These are phyloP conservation scores for Coccinonectria pachysandricola DNA, from an alignment of 2,329 filamentous ascomycete genomes.

Conservation along the genomic window DNA sequence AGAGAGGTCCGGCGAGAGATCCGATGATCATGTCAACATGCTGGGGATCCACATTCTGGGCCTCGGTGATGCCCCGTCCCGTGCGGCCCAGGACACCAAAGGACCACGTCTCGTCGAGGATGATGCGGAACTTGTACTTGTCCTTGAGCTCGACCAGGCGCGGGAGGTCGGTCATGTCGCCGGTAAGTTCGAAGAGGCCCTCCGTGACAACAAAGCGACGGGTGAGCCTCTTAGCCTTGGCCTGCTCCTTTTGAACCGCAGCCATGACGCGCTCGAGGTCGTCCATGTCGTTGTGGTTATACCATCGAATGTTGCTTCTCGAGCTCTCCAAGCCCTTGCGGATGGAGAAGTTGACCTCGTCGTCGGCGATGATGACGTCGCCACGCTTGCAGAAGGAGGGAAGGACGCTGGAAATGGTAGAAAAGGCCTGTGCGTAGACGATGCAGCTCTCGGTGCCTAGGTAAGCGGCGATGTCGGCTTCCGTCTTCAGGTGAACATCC, in stretches of 20 bases:
- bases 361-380: conserved; percentile 93
- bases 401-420: conserved; percentile 92
- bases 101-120: conserved; percentile 95
- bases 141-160: conserved; percentile 89
- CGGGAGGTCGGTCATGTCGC: conserved; percentile 75
- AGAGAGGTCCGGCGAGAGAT: conserved; percentile 79
- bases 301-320: conserved; percentile 85
- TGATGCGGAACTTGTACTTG: conserved; percentile 95
- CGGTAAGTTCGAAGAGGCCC: conserved; percentile 82
- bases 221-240: conserved; percentile 74
- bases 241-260: conserved; percentile 79
- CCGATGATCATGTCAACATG: conserved; percentile 97
- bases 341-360: conserved; percentile 85
- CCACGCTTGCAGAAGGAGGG: conserved; percentile 95
- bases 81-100: conserved; percentile 90
- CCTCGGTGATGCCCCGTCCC: conserved; percentile 86
- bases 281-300: conserved; percentile 90
- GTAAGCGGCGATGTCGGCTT: conserved; percentile 85
- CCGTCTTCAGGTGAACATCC: conserved; percentile 95
- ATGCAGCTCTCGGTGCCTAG: conserved; percentile 83
- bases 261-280: conserved; percentile 80
- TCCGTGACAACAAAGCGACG: conserved; percentile 94
- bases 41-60: conserved; percentile 87
- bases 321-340: conserved; percentile 91
- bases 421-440: conserved; percentile 92